Evolutionary conservation across 2,329 filamentous ascomycete species (phyloP).

Genomic region (Botrytis byssoidea): DNA sequence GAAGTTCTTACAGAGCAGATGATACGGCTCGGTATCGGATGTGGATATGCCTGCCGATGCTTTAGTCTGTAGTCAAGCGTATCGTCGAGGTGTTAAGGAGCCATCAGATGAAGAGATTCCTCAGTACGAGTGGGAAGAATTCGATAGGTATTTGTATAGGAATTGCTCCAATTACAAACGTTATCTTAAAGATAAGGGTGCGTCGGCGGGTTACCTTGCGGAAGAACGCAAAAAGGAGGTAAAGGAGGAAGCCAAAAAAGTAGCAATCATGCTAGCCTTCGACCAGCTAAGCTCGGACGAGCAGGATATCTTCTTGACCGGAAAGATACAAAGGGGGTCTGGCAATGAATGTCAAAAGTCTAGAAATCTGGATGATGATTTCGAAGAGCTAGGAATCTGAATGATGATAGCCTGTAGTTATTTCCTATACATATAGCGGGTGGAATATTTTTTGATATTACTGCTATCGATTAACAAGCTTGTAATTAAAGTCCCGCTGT

Average conservation of each 20-base stretch:
- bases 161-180: neutral
- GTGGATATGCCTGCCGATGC: neutral
- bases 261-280: neutral
- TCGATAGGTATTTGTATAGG: neutral
- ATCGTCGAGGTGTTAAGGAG: neutral
- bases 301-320: neutral
- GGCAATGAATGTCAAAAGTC: neutral
- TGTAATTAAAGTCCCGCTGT: neutral
- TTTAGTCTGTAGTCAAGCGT: neutral
- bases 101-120: accelerated
- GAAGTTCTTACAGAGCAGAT: accelerated
- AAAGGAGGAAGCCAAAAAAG: neutral
- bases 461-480: neutral
- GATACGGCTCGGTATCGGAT: neutral
- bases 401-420: neutral
- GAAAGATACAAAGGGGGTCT: neutral
- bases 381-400: neutral
- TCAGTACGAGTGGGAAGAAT: neutral
- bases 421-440: neutral
- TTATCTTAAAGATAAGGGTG: neutral
- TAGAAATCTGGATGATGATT: neutral
- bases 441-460: neutral
- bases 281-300: neutral
- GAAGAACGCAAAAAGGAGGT: accelerated
- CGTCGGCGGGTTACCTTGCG: accelerated